These are phyloP conservation scores for Boehmeria nivea DNA, from an alignment of 306 rosid genomes.

Conservation along the genomic window DNA sequence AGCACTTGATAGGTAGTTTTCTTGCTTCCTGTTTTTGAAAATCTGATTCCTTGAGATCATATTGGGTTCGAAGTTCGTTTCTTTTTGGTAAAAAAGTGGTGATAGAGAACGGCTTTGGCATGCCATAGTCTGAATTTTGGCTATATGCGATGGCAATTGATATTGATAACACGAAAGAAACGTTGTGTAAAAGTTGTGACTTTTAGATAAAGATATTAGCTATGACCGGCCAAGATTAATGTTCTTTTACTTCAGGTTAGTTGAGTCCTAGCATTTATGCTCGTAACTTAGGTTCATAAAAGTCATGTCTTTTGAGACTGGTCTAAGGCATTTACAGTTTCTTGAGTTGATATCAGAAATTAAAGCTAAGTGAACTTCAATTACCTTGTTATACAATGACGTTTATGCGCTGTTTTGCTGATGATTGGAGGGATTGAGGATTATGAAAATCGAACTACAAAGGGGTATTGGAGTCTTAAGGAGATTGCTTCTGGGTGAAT, in stretches of 20 bases:
- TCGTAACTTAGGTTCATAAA: neutral
- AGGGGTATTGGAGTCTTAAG: neutral
- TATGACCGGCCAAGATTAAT: too few relatives aligned
- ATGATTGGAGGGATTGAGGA: too few relatives aligned
- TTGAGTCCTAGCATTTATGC: neutral
- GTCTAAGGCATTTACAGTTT: neutral
- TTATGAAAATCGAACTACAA: neutral
- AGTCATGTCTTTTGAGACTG: neutral
- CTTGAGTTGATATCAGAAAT: neutral
- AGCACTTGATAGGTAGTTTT: slow-evolving; percentile 73
- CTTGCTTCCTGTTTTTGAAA: neutral
- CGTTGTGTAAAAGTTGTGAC: neutral
- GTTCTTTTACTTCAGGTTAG: too few relatives aligned
- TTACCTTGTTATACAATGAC: neutral
- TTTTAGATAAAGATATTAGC: too few relatives aligned
- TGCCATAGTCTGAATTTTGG: neutral
- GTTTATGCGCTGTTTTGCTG: neutral
- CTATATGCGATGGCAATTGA: neutral
- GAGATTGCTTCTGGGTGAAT: neutral
- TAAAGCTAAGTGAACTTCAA: neutral
- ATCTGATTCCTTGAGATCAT: neutral
- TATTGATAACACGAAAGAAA: neutral
- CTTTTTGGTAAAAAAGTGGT: neutral
- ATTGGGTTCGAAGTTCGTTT: neutral
- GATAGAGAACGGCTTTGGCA: slow-evolving; percentile 6